phyloP scores from a whole-genome alignment of 2,329 filamentous ascomycete genomes.

The Stachybotrys chlorohalonatus region DNA sequence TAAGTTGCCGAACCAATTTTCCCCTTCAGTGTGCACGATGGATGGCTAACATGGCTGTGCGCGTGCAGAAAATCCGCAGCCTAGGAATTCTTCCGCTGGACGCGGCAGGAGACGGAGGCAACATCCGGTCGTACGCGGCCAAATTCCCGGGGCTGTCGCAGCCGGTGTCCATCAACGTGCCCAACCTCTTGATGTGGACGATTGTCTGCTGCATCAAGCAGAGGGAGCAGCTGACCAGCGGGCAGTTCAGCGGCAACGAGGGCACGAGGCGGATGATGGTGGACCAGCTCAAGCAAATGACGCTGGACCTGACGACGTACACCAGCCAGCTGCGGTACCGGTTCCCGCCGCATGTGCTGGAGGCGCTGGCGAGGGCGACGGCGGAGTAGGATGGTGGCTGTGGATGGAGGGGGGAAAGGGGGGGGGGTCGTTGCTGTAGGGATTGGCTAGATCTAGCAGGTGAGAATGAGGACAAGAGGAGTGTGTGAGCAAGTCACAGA shows the following conservation, averaged over 20 bases:
- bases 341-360: conserved; percentile 77
- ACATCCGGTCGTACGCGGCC: conserved; percentile 71
- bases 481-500: neutral
- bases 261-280: conserved; percentile 55
- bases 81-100: conserved; percentile 75
- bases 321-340: conserved; percentile 88
- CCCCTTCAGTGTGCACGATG: neutral
- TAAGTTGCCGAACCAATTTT: conserved; percentile 26
- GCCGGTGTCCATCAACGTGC: conserved; percentile 79
- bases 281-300: conserved; percentile 67
- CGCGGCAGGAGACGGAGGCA: conserved; percentile 63
- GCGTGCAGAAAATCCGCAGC: conserved; percentile 55
- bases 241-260: conserved; percentile 67
- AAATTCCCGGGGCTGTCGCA: conserved; percentile 72
- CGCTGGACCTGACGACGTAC: conserved; percentile 87
- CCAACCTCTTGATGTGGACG: conserved; percentile 88
- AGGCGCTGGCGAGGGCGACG: conserved; percentile 75
- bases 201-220: conserved; percentile 78
- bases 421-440: neutral
- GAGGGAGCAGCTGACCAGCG: conserved; percentile 58
- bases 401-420: neutral
- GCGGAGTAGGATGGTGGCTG: conserved; percentile 41
- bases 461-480: no score
- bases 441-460: neutral
- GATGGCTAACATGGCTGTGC: conserved; percentile 7